Conservation (phyloP, 768 basidiomycete genomes). For the Mycena venus region DNA sequence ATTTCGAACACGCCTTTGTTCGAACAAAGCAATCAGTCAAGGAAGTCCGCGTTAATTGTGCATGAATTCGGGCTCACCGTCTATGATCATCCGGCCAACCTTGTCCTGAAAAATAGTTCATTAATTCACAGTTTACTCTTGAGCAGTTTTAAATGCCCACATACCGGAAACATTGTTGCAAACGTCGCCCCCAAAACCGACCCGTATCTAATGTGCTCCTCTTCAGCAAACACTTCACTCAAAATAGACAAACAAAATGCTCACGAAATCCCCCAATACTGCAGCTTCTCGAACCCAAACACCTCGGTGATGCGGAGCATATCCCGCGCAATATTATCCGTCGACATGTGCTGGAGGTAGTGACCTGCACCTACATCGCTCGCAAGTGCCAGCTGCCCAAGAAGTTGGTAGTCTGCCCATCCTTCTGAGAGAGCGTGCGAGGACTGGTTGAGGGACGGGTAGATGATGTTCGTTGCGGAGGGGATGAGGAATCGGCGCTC, state of each 20-base stretch:
- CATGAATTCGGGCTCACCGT: not conserved
- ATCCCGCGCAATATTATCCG: not conserved
- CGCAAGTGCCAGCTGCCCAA: not conserved
- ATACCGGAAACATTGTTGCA: not conserved
- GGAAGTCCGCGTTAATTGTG: too few relatives aligned
- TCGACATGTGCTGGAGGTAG: not conserved
- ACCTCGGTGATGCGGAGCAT: not conserved
- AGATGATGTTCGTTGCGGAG: not conserved
- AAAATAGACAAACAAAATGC: not conserved
- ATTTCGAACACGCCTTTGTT: slow-evolving; percentile 4
- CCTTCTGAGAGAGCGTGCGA: not conserved
- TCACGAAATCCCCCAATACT: not conserved
- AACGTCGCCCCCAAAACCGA: not conserved
- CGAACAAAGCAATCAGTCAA: not conserved
- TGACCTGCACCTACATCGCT: not conserved
- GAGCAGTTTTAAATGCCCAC: not conserved
- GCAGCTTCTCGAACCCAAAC: not conserved
- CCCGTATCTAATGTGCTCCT: not conserved
- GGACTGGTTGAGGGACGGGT: slow-evolving; percentile 12
- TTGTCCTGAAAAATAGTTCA: not conserved
- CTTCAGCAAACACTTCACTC: too few relatives aligned
- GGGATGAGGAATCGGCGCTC: slow-evolving; percentile 18
- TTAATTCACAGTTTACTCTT: not conserved
- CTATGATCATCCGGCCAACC: not conserved
- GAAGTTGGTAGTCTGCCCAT: not conserved